phyloP scores from a whole-genome alignment of 805 yeast genomes.

The Ogataea ganodermae region DNA sequence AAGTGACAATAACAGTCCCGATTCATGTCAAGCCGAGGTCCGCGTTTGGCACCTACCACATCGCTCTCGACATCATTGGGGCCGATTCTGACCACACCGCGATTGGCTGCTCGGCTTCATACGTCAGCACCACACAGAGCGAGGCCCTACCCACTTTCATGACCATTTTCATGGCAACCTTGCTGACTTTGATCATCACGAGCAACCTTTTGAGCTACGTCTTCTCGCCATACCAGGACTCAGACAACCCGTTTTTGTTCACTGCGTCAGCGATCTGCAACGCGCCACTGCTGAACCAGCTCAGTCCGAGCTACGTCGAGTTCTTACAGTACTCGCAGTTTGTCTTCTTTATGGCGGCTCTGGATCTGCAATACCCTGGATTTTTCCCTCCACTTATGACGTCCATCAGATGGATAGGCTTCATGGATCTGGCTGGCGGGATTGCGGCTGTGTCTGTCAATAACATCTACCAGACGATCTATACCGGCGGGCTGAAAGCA shows the following conservation, averaged over 20 bases:
- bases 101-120: constrained; percentile 50
- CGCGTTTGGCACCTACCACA: constrained; percentile 48
- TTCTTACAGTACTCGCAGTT: constrained; percentile 58
- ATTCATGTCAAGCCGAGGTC: constrained; percentile 28
- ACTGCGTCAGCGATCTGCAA: constrained; percentile 61
- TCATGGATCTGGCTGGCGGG: constrained; percentile 37
- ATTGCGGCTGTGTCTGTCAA: constrained; percentile 23
- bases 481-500: constrained; percentile 42
- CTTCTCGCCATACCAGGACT: constrained; percentile 60
- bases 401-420: constrained; percentile 54
- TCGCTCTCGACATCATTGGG: constrained; percentile 43
- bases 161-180: constrained; percentile 39
- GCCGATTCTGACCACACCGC: constrained; percentile 38
- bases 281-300: constrained; percentile 52
- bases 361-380: constrained; percentile 61
- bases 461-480: constrained; percentile 45
- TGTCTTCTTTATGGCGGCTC: constrained; percentile 56
- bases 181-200: constrained; percentile 41
- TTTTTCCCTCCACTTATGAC: constrained; percentile 58
- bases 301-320: constrained; percentile 54
- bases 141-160: constrained; percentile 42
- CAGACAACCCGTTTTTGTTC: constrained; percentile 52
- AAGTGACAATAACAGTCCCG: constrained; percentile 28
- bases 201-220: constrained; percentile 39
- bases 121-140: constrained; percentile 51